Evolutionary conservation across 1,139 yeast genomes (phyloP).

Genomic region (Meyerozyma elateridarum): DNA sequence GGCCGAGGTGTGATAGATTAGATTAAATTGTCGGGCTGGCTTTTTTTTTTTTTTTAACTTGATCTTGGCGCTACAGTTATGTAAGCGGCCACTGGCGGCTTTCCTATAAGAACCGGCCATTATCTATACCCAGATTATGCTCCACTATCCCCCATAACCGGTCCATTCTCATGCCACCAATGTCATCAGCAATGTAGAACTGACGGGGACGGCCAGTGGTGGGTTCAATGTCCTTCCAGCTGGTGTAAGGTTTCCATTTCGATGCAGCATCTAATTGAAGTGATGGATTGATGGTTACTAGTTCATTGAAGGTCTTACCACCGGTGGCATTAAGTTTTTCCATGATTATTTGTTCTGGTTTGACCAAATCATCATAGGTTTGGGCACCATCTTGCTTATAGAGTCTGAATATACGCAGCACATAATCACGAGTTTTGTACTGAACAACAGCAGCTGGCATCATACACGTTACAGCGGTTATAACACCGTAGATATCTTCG

Average conservation of each 20-base stretch:
- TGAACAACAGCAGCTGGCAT: conserved; percentile 50
- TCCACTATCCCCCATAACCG: conserved; percentile 79
- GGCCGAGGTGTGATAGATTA: too few relatives aligned
- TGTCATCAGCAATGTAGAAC: conserved; percentile 63
- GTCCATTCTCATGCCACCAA: conserved; percentile 82
- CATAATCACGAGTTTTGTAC: conserved; percentile 62
- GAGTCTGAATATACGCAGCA: conserved; percentile 64
- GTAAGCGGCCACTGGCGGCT: too few relatives aligned
- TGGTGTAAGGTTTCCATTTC: conserved; percentile 48
- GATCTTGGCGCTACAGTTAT: too few relatives aligned
- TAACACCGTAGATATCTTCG: conserved; percentile 49
- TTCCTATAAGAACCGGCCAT: conserved; percentile 47
- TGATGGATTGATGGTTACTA: conserved; percentile 41
- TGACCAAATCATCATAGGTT: conserved; percentile 54
- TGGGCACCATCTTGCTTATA: conserved; percentile 63
- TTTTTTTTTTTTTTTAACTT: too few relatives aligned
- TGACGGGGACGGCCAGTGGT: conserved; percentile 31
- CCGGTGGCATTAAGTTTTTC: conserved; percentile 70
- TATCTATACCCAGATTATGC: conserved; percentile 56
- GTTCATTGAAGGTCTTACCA: conserved; percentile 57
- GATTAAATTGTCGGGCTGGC: too few relatives aligned
- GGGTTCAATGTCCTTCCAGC: conserved; percentile 49
- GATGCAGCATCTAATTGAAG: conserved; percentile 34
- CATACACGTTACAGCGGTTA: conserved; percentile 34
- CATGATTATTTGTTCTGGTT: conserved; percentile 61